Base-by-base conservation (phyloP, 805 yeast species). In the Ogataea pignaliae region DNA sequence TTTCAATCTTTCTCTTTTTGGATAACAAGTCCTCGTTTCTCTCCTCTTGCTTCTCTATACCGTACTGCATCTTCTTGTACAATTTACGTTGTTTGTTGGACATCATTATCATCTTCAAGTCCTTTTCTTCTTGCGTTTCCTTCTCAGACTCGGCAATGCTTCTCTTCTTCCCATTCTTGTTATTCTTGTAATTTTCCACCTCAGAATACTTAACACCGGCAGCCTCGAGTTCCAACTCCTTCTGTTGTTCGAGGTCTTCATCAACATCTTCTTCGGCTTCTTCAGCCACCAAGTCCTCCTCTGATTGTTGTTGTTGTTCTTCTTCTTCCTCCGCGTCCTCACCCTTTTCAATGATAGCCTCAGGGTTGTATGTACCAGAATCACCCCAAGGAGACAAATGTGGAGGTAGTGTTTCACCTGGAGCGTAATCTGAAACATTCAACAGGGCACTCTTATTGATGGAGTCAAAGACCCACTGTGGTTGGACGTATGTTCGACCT, bases 321-420 rank as follows among this genome's bases (percentile, higher is more conserved):
- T 64, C 79, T 13, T 62, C 75, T 3, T 57, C 73, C 9, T 63
- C 78, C 10, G 57, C 78, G 2, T 61, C 76, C 11, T 64, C 78
- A 14, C 40, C 66, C 7, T 57, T 67, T 30, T 57, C 74, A 12
- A 63, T 56, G 29, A 66, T 66, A 29, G 78, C 84, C 45, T 75
- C 81, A 57, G 99, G 98, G 66, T 91, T 81, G 69, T 93, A 93
- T 43, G 83, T 84, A 56, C 85, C 88, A 39, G 90, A 78, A 70
- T 93, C 99, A 55, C 98, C 98, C 98, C 99, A 93, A 72, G 99
- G 99, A 41, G 96, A 87, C 59, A 93, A 73, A 67, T 93, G 99
- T 32, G 99, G 97, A 37, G 99, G 99, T 52, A 93, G 73, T 4
- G 88, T 71, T 69, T 91, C 97, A 44, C 99, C 99, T 5, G 97